Conservation (phyloP, 1,139 yeast genomes). For the Geotrichum citri-aurantii region DNA sequence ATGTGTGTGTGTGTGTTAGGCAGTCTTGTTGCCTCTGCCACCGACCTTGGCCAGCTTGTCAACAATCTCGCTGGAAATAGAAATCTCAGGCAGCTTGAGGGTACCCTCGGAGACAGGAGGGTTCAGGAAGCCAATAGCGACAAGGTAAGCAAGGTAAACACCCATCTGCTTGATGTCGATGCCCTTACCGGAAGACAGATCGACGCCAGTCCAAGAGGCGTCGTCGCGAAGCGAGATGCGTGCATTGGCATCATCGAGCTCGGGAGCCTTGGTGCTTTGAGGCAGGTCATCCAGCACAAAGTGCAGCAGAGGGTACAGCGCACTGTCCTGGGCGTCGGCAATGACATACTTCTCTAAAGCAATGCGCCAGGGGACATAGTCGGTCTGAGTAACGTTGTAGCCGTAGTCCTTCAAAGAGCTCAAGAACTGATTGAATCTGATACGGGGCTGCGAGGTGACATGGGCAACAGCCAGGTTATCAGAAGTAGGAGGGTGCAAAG, state of each 20-base stretch:
- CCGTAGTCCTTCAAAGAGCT: constrained; percentile 64
- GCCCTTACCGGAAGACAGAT: constrained; percentile 64
- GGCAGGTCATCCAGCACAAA: constrained; percentile 91
- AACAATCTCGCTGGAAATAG: constrained; percentile 54
- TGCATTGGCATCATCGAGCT: constrained; percentile 82
- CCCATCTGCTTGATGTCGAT: constrained; percentile 63
- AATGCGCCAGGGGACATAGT: constrained; percentile 74
- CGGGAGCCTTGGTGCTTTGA: constrained; percentile 88
- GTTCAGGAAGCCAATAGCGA: constrained; percentile 72
- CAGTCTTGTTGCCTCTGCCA: constrained; percentile 51
- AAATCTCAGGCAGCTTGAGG: constrained; percentile 51
- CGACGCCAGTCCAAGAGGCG: constrained; percentile 56
- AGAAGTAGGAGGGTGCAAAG: constrained; percentile 63
- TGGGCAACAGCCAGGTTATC: constrained; percentile 69
- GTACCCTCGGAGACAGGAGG: constrained; percentile 44
- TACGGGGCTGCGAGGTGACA: constrained; percentile 96
- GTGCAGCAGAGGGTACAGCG: constrained; percentile 87
- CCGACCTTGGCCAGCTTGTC: constrained; percentile 72
- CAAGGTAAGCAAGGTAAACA: constrained; percentile 70
- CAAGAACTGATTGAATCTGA: constrained; percentile 69
- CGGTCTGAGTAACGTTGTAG: constrained; percentile 54
- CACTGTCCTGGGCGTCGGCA: constrained; percentile 66
- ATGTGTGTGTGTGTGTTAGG: too few species aligned
- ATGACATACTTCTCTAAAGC: constrained; percentile 72
- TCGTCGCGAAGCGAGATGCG: constrained; percentile 57